Evolutionary conservation across 331 rosid species (phyloP).

Genomic region (Telfairia occidentalis): DNA sequence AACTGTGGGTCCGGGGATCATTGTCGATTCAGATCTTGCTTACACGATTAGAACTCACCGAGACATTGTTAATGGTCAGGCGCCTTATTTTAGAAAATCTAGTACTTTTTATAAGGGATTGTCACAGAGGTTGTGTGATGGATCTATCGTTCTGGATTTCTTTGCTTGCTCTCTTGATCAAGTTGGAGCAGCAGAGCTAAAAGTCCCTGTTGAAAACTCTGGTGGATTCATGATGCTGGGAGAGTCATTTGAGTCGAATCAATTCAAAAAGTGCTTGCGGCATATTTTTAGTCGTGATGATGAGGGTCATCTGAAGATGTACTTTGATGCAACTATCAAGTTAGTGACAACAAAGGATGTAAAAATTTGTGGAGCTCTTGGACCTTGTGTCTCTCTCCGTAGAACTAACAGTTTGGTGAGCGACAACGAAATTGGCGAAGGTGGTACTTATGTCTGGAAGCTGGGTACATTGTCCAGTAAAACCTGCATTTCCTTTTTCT

Average conservation of each 20-base stretch:
- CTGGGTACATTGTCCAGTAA: conserved; percentile 51
- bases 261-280: conserved; percentile 59
- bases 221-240: conserved; percentile 79
- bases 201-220: conserved; percentile 53
- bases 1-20: conserved; percentile 65
- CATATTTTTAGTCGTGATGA: conserved; percentile 43
- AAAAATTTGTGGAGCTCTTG: conserved; percentile 85
- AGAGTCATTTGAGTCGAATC: conserved; percentile 63
- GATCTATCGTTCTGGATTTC: conserved; percentile 62
- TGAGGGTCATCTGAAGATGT: conserved; percentile 62
- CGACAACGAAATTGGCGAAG: conserved; percentile 56
- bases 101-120: conserved; percentile 44
- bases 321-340: conserved; percentile 75
- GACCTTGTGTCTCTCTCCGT: conserved; percentile 74
- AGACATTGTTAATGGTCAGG: conserved; percentile 52
- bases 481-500: conserved; percentile 85
- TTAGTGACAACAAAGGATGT: conserved; percentile 72
- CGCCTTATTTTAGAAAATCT: conserved; percentile 36
- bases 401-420: conserved; percentile 50
- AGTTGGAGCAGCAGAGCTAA: conserved; percentile 69
- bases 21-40: conserved; percentile 50
- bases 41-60: conserved; percentile 60
- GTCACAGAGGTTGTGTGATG: conserved; percentile 43
- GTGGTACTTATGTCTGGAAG: conserved; percentile 79
- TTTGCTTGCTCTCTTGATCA: conserved; percentile 92